phyloP scores from a whole-genome alignment of 345 rosid species.

The Eucalyptus pauciflora region DNA sequence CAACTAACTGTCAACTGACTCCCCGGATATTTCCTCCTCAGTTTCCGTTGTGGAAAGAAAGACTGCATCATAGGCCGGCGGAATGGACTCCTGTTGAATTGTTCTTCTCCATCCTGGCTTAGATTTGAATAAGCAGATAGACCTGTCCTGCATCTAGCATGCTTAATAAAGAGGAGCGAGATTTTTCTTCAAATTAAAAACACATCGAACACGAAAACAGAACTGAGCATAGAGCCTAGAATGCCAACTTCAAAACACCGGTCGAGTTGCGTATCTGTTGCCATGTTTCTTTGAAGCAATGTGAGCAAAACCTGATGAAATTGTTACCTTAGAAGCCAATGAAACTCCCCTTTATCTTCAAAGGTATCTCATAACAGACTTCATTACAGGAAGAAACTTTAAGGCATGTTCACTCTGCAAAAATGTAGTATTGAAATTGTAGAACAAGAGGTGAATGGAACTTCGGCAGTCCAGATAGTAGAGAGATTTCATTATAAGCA shows the following conservation, averaged over 20 bases:
- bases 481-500: neutral
- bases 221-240: neutral
- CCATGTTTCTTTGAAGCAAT: neutral
- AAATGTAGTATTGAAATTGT: neutral
- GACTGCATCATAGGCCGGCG: neutral
- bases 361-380: neutral
- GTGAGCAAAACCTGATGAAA: neutral
- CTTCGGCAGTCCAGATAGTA: neutral
- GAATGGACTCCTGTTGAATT: neutral
- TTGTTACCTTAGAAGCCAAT: neutral
- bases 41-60: neutral
- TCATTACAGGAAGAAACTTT: neutral
- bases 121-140: neutral
- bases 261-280: neutral
- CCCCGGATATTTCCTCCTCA: neutral
- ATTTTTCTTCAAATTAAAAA: neutral
- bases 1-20: neutral
- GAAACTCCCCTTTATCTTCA: neutral
- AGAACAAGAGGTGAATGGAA: neutral
- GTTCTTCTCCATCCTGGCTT: neutral
- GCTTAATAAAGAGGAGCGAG: neutral
- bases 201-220: neutral
- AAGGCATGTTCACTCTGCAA: neutral
- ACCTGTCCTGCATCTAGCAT: neutral
- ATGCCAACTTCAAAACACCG: neutral